A percentile compares a stretch with the other conserved stretches of the same genome.
phyloP scores from a whole-genome alignment of 2,329 filamentous ascomycete genomes.

The Hortaea sp. region DNA sequence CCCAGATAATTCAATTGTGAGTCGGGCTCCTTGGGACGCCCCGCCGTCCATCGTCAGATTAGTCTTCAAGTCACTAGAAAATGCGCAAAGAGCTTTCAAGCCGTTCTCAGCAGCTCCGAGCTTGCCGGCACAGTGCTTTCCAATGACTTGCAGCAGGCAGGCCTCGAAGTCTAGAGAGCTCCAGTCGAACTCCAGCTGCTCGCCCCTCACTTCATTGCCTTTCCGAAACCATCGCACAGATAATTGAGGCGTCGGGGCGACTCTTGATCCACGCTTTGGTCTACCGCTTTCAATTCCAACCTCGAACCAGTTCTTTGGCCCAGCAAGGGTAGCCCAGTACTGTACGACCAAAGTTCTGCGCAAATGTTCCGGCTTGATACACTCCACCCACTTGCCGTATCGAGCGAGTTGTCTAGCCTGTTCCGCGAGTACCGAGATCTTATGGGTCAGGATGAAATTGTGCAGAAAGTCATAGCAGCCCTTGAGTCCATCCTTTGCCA shows the following conservation, averaged over 20 bases:
- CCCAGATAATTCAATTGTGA: constrained; percentile 62
- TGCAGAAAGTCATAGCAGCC: constrained; percentile 84
- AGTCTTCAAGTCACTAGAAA: not conserved
- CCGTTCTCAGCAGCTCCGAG: constrained; percentile 30
- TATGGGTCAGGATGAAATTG: constrained; percentile 79
- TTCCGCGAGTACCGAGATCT: constrained; percentile 69
- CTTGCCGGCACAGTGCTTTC: constrained; percentile 62
- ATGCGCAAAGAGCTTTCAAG: not conserved
- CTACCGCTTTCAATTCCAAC: constrained; percentile 65
- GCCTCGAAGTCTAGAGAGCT: constrained; percentile 61
- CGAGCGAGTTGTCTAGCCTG: constrained; percentile 64
- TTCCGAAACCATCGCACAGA: constrained; percentile 75
- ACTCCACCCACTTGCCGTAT: constrained; percentile 61
- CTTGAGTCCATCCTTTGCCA: constrained; percentile 59
- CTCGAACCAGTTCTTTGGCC: constrained; percentile 81
- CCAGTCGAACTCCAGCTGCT: constrained; percentile 56
- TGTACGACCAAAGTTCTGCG: constrained; percentile 78
- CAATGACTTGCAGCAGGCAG: constrained; percentile 64
- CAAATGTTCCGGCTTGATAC: constrained; percentile 65
- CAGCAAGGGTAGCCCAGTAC: constrained; percentile 70
- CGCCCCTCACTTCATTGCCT: constrained; percentile 60
- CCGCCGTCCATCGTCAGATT: not conserved
- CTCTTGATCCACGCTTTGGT: constrained; percentile 14
- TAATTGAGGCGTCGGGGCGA: constrained; percentile 31
- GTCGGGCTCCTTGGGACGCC: constrained; percentile 45